phyloP scores from a whole-genome alignment of 1,284 basidiomycete species.

The Sphagnurus paluster region DNA sequence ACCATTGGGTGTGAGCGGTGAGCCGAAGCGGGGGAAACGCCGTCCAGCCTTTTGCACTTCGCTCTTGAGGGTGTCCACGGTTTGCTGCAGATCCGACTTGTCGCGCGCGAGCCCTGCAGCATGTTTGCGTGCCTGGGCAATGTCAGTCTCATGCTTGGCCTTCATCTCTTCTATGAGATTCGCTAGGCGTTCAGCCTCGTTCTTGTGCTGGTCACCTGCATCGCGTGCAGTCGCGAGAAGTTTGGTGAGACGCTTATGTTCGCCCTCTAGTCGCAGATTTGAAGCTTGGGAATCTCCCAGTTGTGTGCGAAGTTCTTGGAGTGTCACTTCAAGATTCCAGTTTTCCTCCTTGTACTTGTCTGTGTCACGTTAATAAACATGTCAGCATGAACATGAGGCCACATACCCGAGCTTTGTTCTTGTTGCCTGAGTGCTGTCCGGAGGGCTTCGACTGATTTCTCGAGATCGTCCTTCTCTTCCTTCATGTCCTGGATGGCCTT shows the following conservation, averaged over 20 bases:
- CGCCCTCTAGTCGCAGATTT: constrained; percentile 74
- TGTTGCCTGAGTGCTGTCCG: constrained; percentile 70
- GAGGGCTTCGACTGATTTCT: constrained; percentile 72
- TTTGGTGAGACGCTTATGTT: constrained; percentile 81
- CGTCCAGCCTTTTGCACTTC: constrained; percentile 65
- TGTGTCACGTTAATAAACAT: constrained; percentile 19
- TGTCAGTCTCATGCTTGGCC: constrained; percentile 89
- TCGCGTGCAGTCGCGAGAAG: constrained; percentile 77
- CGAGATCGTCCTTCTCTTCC: constrained; percentile 85
- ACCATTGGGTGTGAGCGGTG: constrained; percentile 67
- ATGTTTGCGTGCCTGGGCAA: constrained; percentile 86
- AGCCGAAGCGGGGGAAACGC: constrained; percentile 63
- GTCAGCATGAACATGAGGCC: constrained; percentile 7
- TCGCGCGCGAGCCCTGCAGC: constrained; percentile 88
- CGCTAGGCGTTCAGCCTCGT: constrained; percentile 78
- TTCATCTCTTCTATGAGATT: constrained; percentile 72
- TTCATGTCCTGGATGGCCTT: constrained; percentile 85
- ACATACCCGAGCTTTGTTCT: constrained; percentile 75
- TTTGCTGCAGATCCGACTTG: constrained; percentile 86
- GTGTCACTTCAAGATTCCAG: constrained; percentile 94
- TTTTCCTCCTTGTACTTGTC: constrained; percentile 96
- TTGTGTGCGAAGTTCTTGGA: constrained; percentile 84
- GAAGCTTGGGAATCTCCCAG: constrained; percentile 68
- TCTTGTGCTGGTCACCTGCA: constrained; percentile 82
- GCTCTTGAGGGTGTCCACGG: constrained; percentile 72